These are phyloP conservation scores for Ormosia semicastrata DNA, from an alignment of 306 rosid species.

Conservation along the genomic window DNA sequence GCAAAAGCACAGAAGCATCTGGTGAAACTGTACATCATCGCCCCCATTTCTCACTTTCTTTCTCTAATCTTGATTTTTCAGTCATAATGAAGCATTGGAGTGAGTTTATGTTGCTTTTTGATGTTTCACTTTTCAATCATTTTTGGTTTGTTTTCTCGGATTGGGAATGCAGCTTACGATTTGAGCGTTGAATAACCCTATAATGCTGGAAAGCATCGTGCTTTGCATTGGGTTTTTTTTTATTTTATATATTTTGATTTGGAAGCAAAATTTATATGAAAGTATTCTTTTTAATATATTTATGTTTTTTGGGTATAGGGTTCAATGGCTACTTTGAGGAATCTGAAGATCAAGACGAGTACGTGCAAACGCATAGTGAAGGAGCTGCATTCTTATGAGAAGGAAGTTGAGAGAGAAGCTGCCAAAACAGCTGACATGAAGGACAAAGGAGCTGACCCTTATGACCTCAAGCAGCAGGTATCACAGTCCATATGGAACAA, in stretches of 20 bases:
- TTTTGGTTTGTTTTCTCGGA: neutral
- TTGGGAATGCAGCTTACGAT: neutral
- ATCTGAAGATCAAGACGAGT: conserved; percentile 72
- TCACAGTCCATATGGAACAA: neutral
- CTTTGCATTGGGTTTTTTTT: neutral
- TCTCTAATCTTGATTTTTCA: neutral
- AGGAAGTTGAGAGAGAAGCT: conserved; percentile 87
- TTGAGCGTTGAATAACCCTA: neutral
- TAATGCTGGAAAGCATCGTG: neutral
- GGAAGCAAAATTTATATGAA: neutral
- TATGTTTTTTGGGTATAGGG: conserved; percentile 9
- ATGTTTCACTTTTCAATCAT: neutral
- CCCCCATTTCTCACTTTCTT: neutral
- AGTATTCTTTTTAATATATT: neutral
- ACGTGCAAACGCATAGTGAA: conserved; percentile 77
- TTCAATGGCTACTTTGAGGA: conserved; percentile 62
- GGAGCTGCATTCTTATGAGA: conserved; percentile 85
- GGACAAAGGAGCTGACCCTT: conserved; percentile 76
- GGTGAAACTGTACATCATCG: neutral
- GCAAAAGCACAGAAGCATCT: neutral
- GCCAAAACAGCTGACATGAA: conserved; percentile 85
- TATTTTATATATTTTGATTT: conserved; percentile 1
- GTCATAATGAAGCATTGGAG: neutral
- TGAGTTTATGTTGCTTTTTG: neutral
- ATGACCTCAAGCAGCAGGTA: conserved; percentile 93